A percentile compares a stretch with the other conserved stretches of the same genome.
Evolutionary conservation across 2,329 filamentous ascomycete genomes (phyloP).

Genomic region (Colletotrichum scovillei): DNA sequence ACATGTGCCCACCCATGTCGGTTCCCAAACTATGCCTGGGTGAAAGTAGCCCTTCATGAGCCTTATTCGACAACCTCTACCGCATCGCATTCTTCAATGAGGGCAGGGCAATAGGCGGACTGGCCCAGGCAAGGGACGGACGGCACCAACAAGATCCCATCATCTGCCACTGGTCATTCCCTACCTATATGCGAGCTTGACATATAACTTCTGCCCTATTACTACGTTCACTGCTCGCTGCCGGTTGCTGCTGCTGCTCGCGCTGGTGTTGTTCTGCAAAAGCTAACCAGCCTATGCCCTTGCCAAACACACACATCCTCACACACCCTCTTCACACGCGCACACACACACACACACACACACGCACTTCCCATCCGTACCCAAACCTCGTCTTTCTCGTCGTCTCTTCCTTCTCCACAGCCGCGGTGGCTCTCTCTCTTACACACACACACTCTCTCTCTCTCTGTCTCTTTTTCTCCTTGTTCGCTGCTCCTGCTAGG

Average conservation of each 20-base stretch:
- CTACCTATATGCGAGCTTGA: constrained; percentile 34
- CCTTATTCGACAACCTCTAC: constrained; percentile 35
- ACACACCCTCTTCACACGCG: constrained; percentile 6
- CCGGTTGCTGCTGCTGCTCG: constrained; percentile 9
- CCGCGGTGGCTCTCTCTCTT: constrained; percentile 21
- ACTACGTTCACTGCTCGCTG: constrained; percentile 21
- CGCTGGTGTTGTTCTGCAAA: constrained; percentile 15
- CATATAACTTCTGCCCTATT: constrained; percentile 35
- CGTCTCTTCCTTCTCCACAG: constrained; percentile 35
- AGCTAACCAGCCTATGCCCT: constrained; percentile 30
- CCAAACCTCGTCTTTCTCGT: constrained; percentile 16
- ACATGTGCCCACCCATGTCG: constrained; percentile 35
- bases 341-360: constrained; percentile 8
- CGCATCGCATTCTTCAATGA: constrained; percentile 37
- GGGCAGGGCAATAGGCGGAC: constrained; percentile 29
- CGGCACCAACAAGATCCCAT: constrained; percentile 33
- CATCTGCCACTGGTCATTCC: constrained; percentile 19
- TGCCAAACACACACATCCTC: constrained; percentile 27
- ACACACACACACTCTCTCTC: constrained; percentile 4
- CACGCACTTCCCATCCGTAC: constrained; percentile 14
- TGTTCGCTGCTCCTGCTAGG: background rate
- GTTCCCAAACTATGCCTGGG: constrained; percentile 34
- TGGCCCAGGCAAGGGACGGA: constrained; percentile 31
- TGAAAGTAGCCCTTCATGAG: constrained; percentile 32
- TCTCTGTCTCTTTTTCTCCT: constrained; percentile 13